A percentile compares a stretch with the other conserved stretches of the same genome.
phyloP scores from a whole-genome alignment of 805 yeast genomes.

The Cyberlindnera suaveolens region DNA sequence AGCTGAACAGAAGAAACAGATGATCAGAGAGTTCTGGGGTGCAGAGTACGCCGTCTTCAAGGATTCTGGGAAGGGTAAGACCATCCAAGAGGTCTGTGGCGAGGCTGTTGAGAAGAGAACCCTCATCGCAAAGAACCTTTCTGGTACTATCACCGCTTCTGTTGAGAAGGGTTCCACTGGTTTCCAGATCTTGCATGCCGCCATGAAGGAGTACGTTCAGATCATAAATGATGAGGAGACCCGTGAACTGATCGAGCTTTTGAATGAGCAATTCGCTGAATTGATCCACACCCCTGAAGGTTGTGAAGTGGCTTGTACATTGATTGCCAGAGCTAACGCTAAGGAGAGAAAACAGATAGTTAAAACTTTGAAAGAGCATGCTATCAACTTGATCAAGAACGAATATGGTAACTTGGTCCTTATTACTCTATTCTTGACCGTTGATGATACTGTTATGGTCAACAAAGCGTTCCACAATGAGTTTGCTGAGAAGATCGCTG shows the following conservation, averaged over 20 bases:
- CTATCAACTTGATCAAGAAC: slow-evolving; percentile 68
- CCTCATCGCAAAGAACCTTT: slow-evolving; percentile 66
- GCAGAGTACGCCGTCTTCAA: slow-evolving; percentile 88
- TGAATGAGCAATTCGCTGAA: slow-evolving; percentile 88
- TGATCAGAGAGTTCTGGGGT: slow-evolving; percentile 96
- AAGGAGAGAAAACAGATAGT: slow-evolving; percentile 84
- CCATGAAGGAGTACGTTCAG: slow-evolving; percentile 81
- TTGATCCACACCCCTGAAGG: slow-evolving; percentile 95
- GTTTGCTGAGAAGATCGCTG: slow-evolving; percentile 44
- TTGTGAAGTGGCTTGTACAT: slow-evolving; percentile 78
- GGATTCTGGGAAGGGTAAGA: slow-evolving; percentile 59
- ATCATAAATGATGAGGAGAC: slow-evolving; percentile 67
- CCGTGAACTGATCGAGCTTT: slow-evolving; percentile 73
- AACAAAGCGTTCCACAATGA: slow-evolving; percentile 66
- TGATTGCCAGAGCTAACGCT: slow-evolving; percentile 79
- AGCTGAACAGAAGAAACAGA: slow-evolving; percentile 78
- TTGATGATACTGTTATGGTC: slow-evolving; percentile 87
- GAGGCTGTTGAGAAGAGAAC: slow-evolving; percentile 75
- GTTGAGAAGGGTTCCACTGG: slow-evolving; percentile 96
- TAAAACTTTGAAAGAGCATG: slow-evolving; percentile 68
- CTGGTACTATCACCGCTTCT: slow-evolving; percentile 80
- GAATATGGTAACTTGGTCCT: slow-evolving; percentile 83
- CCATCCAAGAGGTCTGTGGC: slow-evolving; percentile 56
- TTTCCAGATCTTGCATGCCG: slow-evolving; percentile 92
- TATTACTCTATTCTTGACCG: slow-evolving; percentile 72